A percentile compares a stretch with the other conserved stretches of the same genome.
phyloP scores from a whole-genome alignment of 768 basidiomycete species.

The Tephrocybe sp. region DNA sequence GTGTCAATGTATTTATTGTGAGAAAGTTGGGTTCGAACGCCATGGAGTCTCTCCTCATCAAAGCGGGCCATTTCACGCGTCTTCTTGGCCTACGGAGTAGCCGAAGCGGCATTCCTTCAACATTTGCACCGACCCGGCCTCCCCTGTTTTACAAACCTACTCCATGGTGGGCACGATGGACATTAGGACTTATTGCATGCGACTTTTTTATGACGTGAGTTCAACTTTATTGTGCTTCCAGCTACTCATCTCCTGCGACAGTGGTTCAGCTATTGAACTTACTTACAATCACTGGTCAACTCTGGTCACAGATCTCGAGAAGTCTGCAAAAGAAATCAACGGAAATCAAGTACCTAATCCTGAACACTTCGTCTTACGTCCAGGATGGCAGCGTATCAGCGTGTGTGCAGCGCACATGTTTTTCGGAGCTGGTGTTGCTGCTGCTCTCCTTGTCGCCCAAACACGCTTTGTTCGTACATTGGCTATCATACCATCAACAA shows the following conservation, averaged over 20 bases:
- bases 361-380: slow-evolving; percentile 26
- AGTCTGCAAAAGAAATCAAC: slow-evolving; percentile 16
- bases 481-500: slow-evolving; percentile 22
- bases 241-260: slow-evolving; percentile 7
- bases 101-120: slow-evolving; percentile 1
- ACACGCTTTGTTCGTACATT: slow-evolving; percentile 31
- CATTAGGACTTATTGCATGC: slow-evolving; percentile 26
- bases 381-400: slow-evolving; percentile 31
- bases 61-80: slow-evolving; percentile 10
- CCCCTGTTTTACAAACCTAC: slow-evolving; percentile 27
- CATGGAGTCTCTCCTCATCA: slow-evolving; percentile 12
- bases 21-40: background rate
- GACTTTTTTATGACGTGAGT: slow-evolving; percentile 32
- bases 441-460: slow-evolving; percentile 27
- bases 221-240: background rate
- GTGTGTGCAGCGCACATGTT: slow-evolving; percentile 28
- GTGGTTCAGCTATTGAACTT: slow-evolving; percentile 30
- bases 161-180: slow-evolving; percentile 31
- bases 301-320: slow-evolving; percentile 22
- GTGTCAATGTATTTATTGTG: slow-evolving; percentile 1
- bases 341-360: slow-evolving; percentile 9
- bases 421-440: slow-evolving; percentile 28
- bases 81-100: slow-evolving; percentile 12
- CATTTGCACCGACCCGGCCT: slow-evolving; percentile 11
- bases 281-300: slow-evolving; percentile 33